Conservation (phyloP, 129 eudicot species). For the Arctium lappa region DNA sequence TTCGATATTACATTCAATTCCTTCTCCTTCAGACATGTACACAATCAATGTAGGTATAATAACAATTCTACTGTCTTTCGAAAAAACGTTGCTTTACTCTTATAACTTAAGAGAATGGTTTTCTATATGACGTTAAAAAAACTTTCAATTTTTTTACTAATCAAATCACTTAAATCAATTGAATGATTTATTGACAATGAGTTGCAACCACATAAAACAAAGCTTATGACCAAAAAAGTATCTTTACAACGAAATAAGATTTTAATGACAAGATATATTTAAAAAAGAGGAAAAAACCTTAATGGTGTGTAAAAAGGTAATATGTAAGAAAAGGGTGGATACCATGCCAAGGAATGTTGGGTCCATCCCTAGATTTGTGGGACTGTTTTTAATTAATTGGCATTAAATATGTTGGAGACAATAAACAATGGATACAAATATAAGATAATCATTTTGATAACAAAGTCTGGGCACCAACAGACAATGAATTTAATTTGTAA, state of each 20-base stretch:
- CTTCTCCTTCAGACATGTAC: neutral
- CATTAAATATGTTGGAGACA: slow-evolving; percentile 22
- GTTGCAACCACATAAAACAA: neutral
- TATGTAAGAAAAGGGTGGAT: neutral
- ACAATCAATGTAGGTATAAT: neutral
- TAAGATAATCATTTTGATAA: slow-evolving; percentile 6
- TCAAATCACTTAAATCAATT: neutral
- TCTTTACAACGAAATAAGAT: neutral
- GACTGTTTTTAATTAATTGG: slow-evolving; percentile 5
- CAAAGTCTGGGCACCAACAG: slow-evolving; percentile 13
- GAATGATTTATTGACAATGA: neutral
- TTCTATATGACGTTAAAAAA: neutral
- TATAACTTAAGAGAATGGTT: neutral
- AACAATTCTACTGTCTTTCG: neutral
- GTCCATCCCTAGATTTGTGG: slow-evolving; percentile 23
- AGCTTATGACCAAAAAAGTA: neutral
- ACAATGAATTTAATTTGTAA: slow-evolving; percentile 20
- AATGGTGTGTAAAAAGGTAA: neutral
- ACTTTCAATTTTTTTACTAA: neutral
- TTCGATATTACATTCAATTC: neutral
- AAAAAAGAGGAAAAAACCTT: neutral
- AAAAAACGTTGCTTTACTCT: neutral
- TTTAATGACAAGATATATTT: neutral
- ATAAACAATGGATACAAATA: slow-evolving; percentile 1
- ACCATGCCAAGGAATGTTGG: slow-evolving; percentile 9